Evolutionary conservation across 2,329 filamentous ascomycete genomes (phyloP).

Genomic region (Zasmidium angulare): DNA sequence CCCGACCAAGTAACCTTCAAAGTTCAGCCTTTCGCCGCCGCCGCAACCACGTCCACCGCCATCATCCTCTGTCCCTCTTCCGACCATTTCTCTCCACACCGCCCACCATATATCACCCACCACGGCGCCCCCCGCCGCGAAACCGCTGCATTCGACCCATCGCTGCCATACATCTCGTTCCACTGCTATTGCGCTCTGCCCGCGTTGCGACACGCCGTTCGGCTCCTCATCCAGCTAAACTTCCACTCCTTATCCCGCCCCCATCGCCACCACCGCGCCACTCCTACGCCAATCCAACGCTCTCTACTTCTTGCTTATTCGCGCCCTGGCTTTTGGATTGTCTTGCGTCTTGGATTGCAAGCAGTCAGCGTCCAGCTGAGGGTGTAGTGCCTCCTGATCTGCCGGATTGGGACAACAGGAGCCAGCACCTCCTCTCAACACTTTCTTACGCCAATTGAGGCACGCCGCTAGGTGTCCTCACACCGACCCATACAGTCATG

Average conservation of each 20-base stretch:
- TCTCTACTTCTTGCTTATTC: not conserved
- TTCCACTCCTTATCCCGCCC: not conserved
- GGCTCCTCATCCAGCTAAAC: not conserved
- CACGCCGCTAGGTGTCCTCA: not conserved
- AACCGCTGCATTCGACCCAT: no score
- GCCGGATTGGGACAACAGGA: not conserved
- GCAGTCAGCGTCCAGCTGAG: not conserved
- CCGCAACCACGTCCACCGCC: not conserved
- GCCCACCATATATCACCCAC: not conserved
- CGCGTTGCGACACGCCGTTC: not conserved
- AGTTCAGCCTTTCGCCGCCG: not conserved
- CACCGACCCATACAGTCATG: not conserved
- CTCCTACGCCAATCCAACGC: slow-evolving; percentile 1
- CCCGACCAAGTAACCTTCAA: no score
- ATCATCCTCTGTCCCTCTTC: no score
- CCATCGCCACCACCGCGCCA: slow-evolving; percentile 2
- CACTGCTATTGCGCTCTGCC: not conserved
- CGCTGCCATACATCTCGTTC: no score
- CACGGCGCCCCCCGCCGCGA: no score
- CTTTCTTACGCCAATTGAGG: not conserved
- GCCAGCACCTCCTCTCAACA: not conserved
- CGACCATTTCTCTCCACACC: no score
- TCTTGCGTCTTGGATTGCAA: not conserved
- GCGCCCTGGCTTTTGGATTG: not conserved
- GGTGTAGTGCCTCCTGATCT: not conserved